Evolutionary conservation across 495 filamentous ascomycete species (phyloP), one percentile per base, ranked within the genome.

Genomic region (Penicillium longicatenatum): DNA sequence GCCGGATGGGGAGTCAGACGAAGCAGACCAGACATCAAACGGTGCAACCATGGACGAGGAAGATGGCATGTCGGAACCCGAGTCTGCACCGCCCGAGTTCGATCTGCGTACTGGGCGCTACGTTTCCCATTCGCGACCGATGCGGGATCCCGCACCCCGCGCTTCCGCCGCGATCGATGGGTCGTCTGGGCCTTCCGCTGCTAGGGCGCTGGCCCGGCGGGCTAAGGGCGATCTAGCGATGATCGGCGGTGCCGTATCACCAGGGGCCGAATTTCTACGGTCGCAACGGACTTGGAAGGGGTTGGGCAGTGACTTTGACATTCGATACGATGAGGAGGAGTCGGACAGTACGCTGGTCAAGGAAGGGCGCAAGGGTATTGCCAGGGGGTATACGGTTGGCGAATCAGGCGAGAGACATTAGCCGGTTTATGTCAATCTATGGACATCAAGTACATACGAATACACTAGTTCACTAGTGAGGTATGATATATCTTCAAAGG

Each of bases 201-300:
- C 72, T 33, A 65, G 67, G 22, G 77, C 84, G 1, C 70, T 93
- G 33, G 76, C 83, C 1, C 76, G 81, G 61, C 81, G 90, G 45
- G 76, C 83, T 37, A 89, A 85, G 59, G 81, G 81, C 14, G 89
- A 93, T 59, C 52, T 98, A 39, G 87, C 89, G 3, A 82, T 82
- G 35, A 81, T 96, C 39, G 92, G 92, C 39, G 88, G 89, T 6
- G 82, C 90, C 0, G 76, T 87, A n/a, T 97, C 93, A 22, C 95
- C 95, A 4, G 94, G 89, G 1, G 94, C 95, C 5, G 89, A 96
- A 72, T 97, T 84, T 65, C 70, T 98, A 56, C 82, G 85, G 42
- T 88, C 86, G 11, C 88, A 92, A 63, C 73, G 94, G 55, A 95
- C 89, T 7, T 99, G 94, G 94, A 89, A 86, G 68, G 94, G 94